Conservation (phyloP, 2,329 filamentous ascomycete species). For the Fusarium sp. region DNA sequence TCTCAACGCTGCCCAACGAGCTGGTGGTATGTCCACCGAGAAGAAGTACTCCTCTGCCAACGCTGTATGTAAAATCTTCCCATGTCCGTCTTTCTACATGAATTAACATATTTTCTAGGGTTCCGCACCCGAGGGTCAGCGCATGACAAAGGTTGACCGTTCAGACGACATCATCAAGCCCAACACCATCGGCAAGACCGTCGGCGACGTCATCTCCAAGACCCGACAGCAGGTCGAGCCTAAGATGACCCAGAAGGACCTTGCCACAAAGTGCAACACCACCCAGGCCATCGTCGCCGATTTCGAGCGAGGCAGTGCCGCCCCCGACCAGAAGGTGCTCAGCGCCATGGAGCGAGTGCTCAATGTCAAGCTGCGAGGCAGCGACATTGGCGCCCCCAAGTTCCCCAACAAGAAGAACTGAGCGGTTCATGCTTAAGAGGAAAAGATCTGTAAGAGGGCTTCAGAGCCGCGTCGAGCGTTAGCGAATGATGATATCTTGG, state of each 20-base stretch:
- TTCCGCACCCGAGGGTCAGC: conserved; percentile 79
- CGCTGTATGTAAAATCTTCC: conserved; percentile 54
- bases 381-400: conserved; percentile 86
- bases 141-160: conserved; percentile 97
- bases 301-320: conserved; percentile 83
- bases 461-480: conserved; percentile 48
- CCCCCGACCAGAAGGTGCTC: conserved; percentile 87
- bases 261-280: conserved; percentile 90
- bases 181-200: conserved; percentile 85
- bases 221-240: conserved; percentile 85
- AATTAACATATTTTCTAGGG: conserved; percentile 45
- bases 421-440: conserved; percentile 37
- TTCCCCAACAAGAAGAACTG: conserved; percentile 77
- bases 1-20: conserved; percentile 89
- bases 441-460: conserved; percentile 42
- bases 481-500: conserved; percentile 48
- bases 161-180: conserved; percentile 98
- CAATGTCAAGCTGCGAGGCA: conserved; percentile 88
- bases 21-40: conserved; percentile 82
- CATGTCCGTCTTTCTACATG: not conserved
- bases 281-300: conserved; percentile 83
- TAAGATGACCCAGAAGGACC: conserved; percentile 94
- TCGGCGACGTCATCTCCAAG: conserved; percentile 85
- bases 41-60: conserved; percentile 90
- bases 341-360: conserved; percentile 83